These are phyloP conservation scores for Ramichloridium luteum DNA, from an alignment of 2,329 filamentous ascomycete species.

Conservation along the genomic window DNA sequence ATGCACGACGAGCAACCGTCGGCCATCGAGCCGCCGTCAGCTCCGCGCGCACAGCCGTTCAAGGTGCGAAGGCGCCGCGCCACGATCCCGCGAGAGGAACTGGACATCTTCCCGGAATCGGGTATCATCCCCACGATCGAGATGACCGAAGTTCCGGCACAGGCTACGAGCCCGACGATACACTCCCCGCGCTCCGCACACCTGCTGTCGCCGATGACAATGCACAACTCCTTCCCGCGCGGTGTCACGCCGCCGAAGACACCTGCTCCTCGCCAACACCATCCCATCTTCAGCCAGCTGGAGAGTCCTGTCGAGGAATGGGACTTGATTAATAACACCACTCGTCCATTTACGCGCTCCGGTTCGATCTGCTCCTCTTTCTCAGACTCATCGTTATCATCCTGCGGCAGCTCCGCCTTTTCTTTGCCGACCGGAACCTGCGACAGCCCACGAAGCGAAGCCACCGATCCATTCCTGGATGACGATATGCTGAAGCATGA, in stretches of 20 bases:
- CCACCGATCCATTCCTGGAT: conserved; percentile 41
- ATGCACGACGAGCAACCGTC: conserved; percentile 15
- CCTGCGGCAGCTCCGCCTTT: conserved; percentile 42
- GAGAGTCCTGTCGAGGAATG: conserved; percentile 20
- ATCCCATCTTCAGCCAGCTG: conserved; percentile 14
- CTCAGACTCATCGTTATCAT: conserved; percentile 52
- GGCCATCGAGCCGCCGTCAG: conserved; percentile 29
- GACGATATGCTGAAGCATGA: conserved; percentile 18
- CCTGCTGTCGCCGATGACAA: conserved; percentile 32
- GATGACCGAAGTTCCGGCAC: conserved; percentile 27
- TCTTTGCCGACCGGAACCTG: conserved; percentile 38
- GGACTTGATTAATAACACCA: conserved; percentile 22
- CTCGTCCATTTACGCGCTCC: conserved; percentile 36
- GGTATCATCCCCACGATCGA: conserved; percentile 39
- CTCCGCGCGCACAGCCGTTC: conserved; percentile 35
- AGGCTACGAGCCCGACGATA: conserved; percentile 19
- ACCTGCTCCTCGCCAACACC: conserved; percentile 27
- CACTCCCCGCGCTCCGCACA: conserved; percentile 19
- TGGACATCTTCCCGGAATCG: conserved; percentile 13
- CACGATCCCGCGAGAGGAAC: conserved; percentile 13
- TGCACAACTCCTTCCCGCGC: conserved; percentile 20
- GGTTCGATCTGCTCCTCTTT: conserved; percentile 46
- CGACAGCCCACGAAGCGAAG: conserved; percentile 49
- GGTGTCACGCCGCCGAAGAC: conserved; percentile 38
- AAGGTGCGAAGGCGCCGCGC: conserved; percentile 37